phyloP scores from a whole-genome alignment of 768 basidiomycete species.

The Hygrocybe punicea region DNA sequence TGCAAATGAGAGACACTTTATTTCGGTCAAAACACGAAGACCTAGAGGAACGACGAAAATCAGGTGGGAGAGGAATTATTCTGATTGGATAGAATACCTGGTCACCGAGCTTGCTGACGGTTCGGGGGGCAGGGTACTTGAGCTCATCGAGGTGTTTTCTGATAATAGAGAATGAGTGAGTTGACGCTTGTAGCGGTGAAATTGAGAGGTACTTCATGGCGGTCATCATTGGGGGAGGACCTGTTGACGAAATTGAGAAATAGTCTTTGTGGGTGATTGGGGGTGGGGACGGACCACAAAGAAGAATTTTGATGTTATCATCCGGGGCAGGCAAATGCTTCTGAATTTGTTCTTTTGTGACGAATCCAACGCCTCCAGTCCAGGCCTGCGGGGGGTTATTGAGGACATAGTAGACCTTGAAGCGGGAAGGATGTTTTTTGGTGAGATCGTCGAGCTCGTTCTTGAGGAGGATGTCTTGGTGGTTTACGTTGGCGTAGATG shows the following conservation, averaged over 20 bases:
- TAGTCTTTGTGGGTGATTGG: neutral
- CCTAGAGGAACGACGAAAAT: constrained; percentile 20
- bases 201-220: constrained; percentile 48
- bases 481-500: constrained; percentile 95
- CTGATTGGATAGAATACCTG: constrained; percentile 47
- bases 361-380: constrained; percentile 89
- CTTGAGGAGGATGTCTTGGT: constrained; percentile 88
- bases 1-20: neutral
- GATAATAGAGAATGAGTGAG: constrained; percentile 7
- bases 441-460: constrained; percentile 81
- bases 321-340: constrained; percentile 65
- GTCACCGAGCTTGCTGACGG: constrained; percentile 91
- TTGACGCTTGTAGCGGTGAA: neutral
- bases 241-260: constrained; percentile 32
- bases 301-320: constrained; percentile 74
- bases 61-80: constrained; percentile 8
- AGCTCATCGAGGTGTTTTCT: constrained; percentile 90
- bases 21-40: constrained; percentile 44
- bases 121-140: constrained; percentile 80
- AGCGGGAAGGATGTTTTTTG: constrained; percentile 51
- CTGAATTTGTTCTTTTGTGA: constrained; percentile 88
- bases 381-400: constrained; percentile 90
- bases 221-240: constrained; percentile 54
- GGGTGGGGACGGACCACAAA: constrained; percentile 60
- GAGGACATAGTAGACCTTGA: constrained; percentile 86